Evolutionary conservation across 805 yeast genomes (phyloP).

Genomic region (Tetrapisispora phaffii): DNA sequence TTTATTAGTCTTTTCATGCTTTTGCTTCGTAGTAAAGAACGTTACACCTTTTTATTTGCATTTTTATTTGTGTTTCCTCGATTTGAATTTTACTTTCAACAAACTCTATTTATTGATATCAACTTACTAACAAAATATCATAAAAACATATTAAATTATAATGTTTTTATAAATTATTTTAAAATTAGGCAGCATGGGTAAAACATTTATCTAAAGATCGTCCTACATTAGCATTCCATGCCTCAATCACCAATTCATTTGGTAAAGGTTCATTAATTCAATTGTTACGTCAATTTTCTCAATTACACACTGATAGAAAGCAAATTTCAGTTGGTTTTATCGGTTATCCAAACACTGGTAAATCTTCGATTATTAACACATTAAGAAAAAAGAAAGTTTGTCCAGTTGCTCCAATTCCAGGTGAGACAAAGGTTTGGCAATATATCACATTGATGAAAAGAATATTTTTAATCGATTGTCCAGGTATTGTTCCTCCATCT

Average conservation of each 20-base stretch:
- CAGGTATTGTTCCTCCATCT: conserved; percentile 97
- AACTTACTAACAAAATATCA: neutral
- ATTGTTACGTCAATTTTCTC: conserved; percentile 82
- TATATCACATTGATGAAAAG: conserved; percentile 94
- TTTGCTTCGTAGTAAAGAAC: conserved; percentile 77
- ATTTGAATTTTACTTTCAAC: neutral
- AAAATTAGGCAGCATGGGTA: conserved; percentile 91
- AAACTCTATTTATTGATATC: neutral
- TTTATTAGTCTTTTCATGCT: conserved; percentile 5
- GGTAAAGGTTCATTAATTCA: conserved; percentile 97
- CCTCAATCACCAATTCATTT: conserved; percentile 92
- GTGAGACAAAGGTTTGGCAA: conserved; percentile 99
- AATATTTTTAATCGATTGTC: conserved; percentile 92
- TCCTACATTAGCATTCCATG: conserved; percentile 96
- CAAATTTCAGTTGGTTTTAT: conserved; percentile 96
- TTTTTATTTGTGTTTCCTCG: neutral
- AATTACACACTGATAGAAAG: conserved; percentile 82
- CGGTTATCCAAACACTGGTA: conserved; percentile 98
- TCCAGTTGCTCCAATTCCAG: conserved; percentile 96
- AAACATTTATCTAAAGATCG: conserved; percentile 82
- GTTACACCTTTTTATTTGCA: conserved; percentile 42
- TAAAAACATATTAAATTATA: neutral
- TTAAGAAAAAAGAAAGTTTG: conserved; percentile 92
- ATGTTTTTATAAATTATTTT: conserved; percentile 5
- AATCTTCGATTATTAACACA: conserved; percentile 90